A percentile compares a stretch with the other conserved stretches of the same genome.
These are phyloP conservation scores for Coemansia erecta DNA, from an alignment of 192 early-diverging fungal species.

Conservation along the genomic window DNA sequence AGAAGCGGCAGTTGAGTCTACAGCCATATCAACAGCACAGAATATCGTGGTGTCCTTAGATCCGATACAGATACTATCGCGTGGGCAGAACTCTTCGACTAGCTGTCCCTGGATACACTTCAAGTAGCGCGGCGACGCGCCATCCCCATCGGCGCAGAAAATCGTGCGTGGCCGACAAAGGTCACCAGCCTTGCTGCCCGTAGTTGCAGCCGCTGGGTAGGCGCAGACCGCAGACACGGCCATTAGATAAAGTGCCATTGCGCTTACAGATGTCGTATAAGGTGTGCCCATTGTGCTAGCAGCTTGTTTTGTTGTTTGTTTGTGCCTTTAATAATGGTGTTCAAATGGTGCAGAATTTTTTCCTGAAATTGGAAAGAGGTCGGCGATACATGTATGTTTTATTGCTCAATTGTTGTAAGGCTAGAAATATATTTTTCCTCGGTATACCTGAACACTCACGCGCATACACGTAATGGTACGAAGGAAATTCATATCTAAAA, in stretches of 20 bases:
- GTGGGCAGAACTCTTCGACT: slow-evolving; percentile 25
- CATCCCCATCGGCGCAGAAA: slow-evolving; percentile 49
- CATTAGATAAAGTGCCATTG: slow-evolving; percentile 10
- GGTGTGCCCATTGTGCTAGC: slow-evolving; percentile 2
- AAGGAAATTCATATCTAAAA: too few relatives aligned
- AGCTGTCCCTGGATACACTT: slow-evolving; percentile 37
- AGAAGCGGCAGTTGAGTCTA: neutral
- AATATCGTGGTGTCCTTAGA: slow-evolving; percentile 43
- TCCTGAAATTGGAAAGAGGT: too few relatives aligned
- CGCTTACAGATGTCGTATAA: neutral
- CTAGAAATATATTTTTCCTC: too few relatives aligned
- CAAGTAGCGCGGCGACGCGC: slow-evolving; percentile 32
- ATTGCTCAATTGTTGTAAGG: too few relatives aligned
- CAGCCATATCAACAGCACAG: slow-evolving; percentile 20
- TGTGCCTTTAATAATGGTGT: too few relatives aligned
- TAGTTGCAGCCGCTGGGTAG: slow-evolving; percentile 5
- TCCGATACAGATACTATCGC: slow-evolving; percentile 35
- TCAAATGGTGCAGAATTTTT: too few relatives aligned
- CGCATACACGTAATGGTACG: too few relatives aligned
- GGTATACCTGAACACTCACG: too few relatives aligned
- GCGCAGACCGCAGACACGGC: slow-evolving; percentile 13
- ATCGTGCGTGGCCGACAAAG: slow-evolving; percentile 31
- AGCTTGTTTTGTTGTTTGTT: neutral
- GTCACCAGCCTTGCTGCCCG: slow-evolving; percentile 15
- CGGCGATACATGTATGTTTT: too few relatives aligned